Evolutionary conservation across 805 yeast species (phyloP), one percentile per base, ranked within the genome.

Genomic region (Myxozyma neglecta): DNA sequence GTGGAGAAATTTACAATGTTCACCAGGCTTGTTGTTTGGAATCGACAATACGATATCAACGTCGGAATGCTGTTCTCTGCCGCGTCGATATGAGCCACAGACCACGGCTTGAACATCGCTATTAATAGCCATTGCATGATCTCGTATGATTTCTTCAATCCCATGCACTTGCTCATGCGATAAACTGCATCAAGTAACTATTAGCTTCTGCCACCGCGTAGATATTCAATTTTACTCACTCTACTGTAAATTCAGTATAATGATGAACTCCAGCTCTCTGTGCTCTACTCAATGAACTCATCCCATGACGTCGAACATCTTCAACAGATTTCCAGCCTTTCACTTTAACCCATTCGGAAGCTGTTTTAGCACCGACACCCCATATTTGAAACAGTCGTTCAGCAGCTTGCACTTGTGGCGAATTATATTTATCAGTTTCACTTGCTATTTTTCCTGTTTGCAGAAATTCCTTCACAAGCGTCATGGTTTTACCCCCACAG

Each of bases 21-120:
- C 56, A 5, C 63, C 58, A 8, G 60, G 43, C 13, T 32, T 29
- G n/a, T 36, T 34, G 14, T 45, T 53, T n/a, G 64, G 61, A 13
- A 47, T 42, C 16, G 62, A 18, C 1, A 66, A 44, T 8, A 66
- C 57, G 32, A 66, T 66, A 36, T 66, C 69, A 20, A 65, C 61
- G 40, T 66, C 69, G 9, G 60, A 32, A 7, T 42, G 50, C 7
- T 29, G 48, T 2, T 34, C 16, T 4, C 40, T 39, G n/a, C 69
- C 69, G 9, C 69, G 61, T 8, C 69, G 59, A 52, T 56, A 66
- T 11, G 69, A 68, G 9, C 69, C 69, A 36, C 64, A 57, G 10
- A 66, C 37, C 6, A 54, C 44, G 5, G 52, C 37, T 16, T 37
- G 35, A 2, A 49, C 64, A 9, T 40, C 34, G n/a, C 52, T 55